Conservation (phyloP, 2,329 filamentous ascomycete species). For the Fusarium verticillioides region DNA sequence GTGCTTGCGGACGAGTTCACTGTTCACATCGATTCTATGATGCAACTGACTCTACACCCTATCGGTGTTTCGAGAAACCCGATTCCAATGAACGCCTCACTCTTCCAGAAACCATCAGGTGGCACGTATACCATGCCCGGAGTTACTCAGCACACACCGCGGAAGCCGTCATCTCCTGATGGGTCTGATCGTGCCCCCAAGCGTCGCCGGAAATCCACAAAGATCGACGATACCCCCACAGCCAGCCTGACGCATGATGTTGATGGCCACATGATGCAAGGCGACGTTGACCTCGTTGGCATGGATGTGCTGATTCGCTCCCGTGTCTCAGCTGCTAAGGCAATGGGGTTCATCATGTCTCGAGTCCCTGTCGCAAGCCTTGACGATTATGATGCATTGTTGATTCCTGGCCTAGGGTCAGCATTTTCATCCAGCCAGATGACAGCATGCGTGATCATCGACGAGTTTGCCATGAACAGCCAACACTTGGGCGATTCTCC, state of each 20-base stretch:
- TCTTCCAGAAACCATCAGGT: constrained; percentile 95
- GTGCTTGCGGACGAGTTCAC: constrained; percentile 79
- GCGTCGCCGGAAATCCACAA: constrained; percentile 85
- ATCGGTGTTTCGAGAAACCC: constrained; percentile 92
- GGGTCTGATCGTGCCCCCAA: constrained; percentile 73
- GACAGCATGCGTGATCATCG: constrained; percentile 82
- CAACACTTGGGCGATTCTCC: constrained; percentile 53
- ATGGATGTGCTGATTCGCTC: constrained; percentile 89
- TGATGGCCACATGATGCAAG: constrained; percentile 97
- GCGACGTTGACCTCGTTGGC: constrained; percentile 94
- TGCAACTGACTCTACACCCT: constrained; percentile 87
- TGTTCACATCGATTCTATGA: constrained; percentile 80
- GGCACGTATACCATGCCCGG: constrained; percentile 74
- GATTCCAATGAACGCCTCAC: constrained; percentile 86
- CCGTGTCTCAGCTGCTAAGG: constrained; percentile 85
- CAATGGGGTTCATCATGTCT: constrained; percentile 86
- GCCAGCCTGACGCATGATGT: constrained; percentile 87
- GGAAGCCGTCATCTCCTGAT: constrained; percentile 64
- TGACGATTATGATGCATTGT: constrained; percentile 71
- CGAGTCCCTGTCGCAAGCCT: constrained; percentile 73
- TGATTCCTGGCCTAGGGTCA: constrained; percentile 76
- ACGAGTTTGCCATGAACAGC: constrained; percentile 82
- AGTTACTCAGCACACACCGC: constrained; percentile 54
- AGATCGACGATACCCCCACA: constrained; percentile 74
- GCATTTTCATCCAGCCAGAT: constrained; percentile 88